Percentiles rank a stretch among this genome's conserved stretches.
Evolutionary conservation across 2,329 filamentous ascomycete genomes (phyloP).

Genomic region (Trichoderma aggressivum): DNA sequence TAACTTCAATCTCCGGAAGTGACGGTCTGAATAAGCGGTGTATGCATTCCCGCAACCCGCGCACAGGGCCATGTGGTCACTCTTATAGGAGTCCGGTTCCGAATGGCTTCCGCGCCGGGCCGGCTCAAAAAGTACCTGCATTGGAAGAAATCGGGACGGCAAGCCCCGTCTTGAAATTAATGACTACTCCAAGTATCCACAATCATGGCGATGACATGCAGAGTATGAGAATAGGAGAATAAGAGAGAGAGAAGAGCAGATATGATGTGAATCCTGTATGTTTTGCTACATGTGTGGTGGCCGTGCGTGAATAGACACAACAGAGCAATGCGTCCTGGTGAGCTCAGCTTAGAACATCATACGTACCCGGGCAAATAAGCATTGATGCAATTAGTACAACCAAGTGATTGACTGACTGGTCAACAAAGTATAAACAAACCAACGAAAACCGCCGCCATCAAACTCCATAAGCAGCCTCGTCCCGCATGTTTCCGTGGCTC

Average conservation of each 20-base stretch:
- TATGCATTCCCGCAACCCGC: no score
- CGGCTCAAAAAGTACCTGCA: slow-evolving; percentile 9
- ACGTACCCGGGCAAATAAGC: background rate
- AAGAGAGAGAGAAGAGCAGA: background rate
- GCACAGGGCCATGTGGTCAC: background rate
- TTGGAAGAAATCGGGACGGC: slow-evolving; percentile 13
- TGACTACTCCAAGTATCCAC: background rate
- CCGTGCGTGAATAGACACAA: background rate
- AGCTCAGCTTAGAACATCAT: background rate
- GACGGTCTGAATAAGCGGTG: background rate
- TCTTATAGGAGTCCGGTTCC: background rate
- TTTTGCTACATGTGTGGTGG: background rate
- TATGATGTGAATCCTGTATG: background rate
- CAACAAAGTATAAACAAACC: background rate
- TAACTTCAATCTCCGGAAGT: no score
- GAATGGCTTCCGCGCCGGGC: background rate
- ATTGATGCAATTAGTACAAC: background rate
- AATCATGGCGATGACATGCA: background rate
- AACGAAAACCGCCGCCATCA: background rate
- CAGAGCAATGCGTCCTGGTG: background rate
- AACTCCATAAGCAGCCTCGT: slow-evolving; percentile 17
- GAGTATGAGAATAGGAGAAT: background rate
- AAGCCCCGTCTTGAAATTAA: background rate
- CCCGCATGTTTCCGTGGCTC: slow-evolving; percentile 34
- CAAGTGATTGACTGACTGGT: background rate